A percentile compares a stretch with the other conserved stretches of the same genome.
These are phyloP conservation scores for Lasiosphaeria miniovina DNA, from an alignment of 495 filamentous ascomycete genomes.

Conservation along the genomic window DNA sequence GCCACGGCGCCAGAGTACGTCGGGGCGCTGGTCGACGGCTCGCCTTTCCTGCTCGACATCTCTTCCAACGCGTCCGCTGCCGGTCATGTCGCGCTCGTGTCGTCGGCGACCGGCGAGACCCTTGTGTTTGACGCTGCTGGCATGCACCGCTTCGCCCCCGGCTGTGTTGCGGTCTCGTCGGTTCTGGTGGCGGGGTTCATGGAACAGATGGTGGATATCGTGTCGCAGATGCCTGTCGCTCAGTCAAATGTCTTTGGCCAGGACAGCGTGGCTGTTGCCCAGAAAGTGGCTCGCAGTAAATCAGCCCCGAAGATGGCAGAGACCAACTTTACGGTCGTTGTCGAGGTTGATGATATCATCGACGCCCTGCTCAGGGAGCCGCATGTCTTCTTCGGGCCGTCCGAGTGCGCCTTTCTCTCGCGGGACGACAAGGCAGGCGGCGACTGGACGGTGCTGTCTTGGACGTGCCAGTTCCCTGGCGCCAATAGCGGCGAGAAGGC, in stretches of 20 bases:
- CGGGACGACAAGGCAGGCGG: background rate
- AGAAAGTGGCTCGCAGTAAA: too few relatives aligned
- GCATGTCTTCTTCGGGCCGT: slow-evolving; percentile 17
- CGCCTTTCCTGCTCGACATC: slow-evolving; percentile 15
- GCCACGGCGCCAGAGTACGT: slow-evolving; percentile 22
- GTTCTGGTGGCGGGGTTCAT: slow-evolving; percentile 18
- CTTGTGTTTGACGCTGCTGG: slow-evolving; percentile 22
- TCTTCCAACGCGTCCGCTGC: slow-evolving; percentile 18
- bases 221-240: background rate
- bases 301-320: slow-evolving; percentile 2
- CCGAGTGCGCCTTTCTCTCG: slow-evolving; percentile 15
- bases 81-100: slow-evolving; percentile 11
- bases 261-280: too few relatives aligned
- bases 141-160: slow-evolving; percentile 20
- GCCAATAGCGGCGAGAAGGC: slow-evolving; percentile 17
- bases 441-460: slow-evolving; percentile 14
- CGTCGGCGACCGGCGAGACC: slow-evolving; percentile 11
- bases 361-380: slow-evolving; percentile 11
- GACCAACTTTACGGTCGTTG: slow-evolving; percentile 23
- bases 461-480: slow-evolving; percentile 22
- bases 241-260: background rate
- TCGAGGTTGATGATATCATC: slow-evolving; percentile 16
- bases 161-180: slow-evolving; percentile 15
- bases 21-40: slow-evolving; percentile 16
- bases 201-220: slow-evolving; percentile 16